Evolutionary conservation across 805 yeast genomes (phyloP).

Genomic region (Yarrowia hollandica): DNA sequence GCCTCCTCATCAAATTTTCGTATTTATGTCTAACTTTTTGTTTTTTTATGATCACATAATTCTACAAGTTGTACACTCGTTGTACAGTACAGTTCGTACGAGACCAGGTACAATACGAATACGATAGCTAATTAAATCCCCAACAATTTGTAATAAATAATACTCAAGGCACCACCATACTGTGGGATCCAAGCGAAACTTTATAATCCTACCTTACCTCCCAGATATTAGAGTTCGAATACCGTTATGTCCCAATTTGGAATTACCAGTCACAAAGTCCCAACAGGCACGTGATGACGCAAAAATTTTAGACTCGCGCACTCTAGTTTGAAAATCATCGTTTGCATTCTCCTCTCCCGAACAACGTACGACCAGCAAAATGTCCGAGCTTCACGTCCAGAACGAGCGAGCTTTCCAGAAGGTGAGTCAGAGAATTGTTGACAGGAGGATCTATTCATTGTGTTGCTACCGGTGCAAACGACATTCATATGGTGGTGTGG

Average conservation of each 20-base stretch:
- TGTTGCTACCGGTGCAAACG: neutral
- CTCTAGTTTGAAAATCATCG: conserved; percentile 24
- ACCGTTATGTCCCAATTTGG: conserved; percentile 7
- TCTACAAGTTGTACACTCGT: too few species aligned
- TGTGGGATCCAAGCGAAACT: conserved; percentile 13
- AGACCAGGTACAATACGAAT: too few species aligned
- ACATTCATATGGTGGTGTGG: too few species aligned
- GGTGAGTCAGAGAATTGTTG: conserved; percentile 57
- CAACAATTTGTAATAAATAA: too few species aligned
- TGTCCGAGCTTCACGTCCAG: conserved; percentile 98
- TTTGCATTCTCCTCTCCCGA: conserved; percentile 28
- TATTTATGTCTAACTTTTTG: too few species aligned
- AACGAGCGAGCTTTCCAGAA: conserved; percentile 99
- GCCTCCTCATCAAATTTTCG: too few species aligned
- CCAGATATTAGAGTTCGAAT: neutral
- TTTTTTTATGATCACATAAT: too few species aligned
- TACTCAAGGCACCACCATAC: too few species aligned
- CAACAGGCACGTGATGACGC: conserved; percentile 28
- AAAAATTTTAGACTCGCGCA: conserved; percentile 25
- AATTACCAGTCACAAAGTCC: conserved; percentile 24
- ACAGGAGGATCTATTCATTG: conserved; percentile 4
- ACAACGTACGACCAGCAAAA: conserved; percentile 29
- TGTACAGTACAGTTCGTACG: too few species aligned
- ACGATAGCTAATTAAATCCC: too few species aligned
- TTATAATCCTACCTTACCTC: neutral